Percentiles rank a stretch among this genome's conserved stretches.
These are phyloP conservation scores for Axilococcus clingmanii DNA, from an alignment of 139 green algal species.

Conservation along the genomic window DNA sequence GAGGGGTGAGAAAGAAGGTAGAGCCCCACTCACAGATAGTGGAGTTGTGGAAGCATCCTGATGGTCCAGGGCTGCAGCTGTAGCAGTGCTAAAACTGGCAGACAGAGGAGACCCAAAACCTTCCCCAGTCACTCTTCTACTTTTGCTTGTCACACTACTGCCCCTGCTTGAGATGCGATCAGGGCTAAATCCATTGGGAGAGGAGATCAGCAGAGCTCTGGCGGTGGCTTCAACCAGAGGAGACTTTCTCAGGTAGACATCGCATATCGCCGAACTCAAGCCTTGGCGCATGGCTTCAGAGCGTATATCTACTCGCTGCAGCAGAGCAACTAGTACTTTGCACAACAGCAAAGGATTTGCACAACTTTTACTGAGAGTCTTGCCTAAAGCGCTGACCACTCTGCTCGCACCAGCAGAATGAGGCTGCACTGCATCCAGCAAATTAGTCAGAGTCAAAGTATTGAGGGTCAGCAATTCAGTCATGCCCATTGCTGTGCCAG, in stretches of 20 bases:
- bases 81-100: no score
- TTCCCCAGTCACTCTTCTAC: background rate
- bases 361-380: constrained; percentile 13
- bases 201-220: background rate
- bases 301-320: constrained; percentile 20
- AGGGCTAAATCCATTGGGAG: background rate
- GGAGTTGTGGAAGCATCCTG: no score
- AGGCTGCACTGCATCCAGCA: constrained; percentile 13
- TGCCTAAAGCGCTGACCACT: constrained; percentile 5
- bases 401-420: constrained; percentile 8
- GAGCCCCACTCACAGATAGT: no score
- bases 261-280: constrained; percentile 1
- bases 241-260: constrained; percentile 5
- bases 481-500: constrained; percentile 12
- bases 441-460: constrained; percentile 4
- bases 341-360: constrained; percentile 22
- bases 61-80: no score
- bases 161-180: background rate
- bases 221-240: constrained; percentile 6
- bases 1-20: no score
- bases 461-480: constrained; percentile 15
- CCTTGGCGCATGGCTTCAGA: constrained; percentile 15
- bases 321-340: constrained; percentile 12
- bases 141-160: constrained; percentile 13
- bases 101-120: no score